Percentiles rank a stretch among this genome's conserved stretches.
phyloP scores from a whole-genome alignment of 148 eudicot species.

The Bassia scoparia region DNA sequence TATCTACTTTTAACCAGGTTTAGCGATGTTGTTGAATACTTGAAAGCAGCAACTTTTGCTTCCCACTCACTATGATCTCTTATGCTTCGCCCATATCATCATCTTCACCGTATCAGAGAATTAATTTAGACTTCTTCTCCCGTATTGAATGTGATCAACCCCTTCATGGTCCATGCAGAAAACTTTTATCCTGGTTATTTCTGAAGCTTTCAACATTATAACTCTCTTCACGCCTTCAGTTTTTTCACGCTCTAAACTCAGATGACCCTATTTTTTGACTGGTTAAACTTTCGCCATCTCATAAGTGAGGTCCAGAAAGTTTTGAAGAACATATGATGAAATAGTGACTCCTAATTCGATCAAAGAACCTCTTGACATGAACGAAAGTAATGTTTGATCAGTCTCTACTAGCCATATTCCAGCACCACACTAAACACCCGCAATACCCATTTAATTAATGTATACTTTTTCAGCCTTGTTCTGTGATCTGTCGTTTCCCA shows the following conservation, averaged over 20 bases:
- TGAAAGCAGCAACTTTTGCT: conserved; percentile 61
- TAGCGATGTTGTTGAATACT: conserved; percentile 65
- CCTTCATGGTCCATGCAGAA: conserved; percentile 91
- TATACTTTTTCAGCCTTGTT: conserved; percentile 36
- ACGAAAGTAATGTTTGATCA: conserved; percentile 53
- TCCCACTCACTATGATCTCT: conserved; percentile 70
- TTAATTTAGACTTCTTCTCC: conserved; percentile 49
- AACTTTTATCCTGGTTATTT: conserved; percentile 62
- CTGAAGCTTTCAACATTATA: conserved; percentile 66
- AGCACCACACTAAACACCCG: conserved; percentile 68
- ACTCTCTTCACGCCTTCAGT: conserved; percentile 47
- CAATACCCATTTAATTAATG: conserved; percentile 57
- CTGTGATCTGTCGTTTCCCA: conserved; percentile 44
- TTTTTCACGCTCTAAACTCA: conserved; percentile 48
- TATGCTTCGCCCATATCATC: conserved; percentile 45
- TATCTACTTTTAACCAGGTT: conserved; percentile 50
- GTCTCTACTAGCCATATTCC: conserved; percentile 76
- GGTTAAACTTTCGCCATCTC: conserved; percentile 20
- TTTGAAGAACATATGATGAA: conserved; percentile 84
- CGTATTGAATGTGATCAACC: conserved; percentile 59
- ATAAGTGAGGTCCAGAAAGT: conserved; percentile 54
- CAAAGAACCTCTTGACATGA: conserved; percentile 76
- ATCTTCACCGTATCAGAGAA: conserved; percentile 42
- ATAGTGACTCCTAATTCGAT: conserved; percentile 71
- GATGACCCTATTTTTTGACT: conserved; percentile 36